A percentile compares a stretch with the other conserved stretches of the same genome.
These are phyloP conservation scores for Lepraria neglecta DNA, from an alignment of 495 filamentous ascomycete species.

Conservation along the genomic window DNA sequence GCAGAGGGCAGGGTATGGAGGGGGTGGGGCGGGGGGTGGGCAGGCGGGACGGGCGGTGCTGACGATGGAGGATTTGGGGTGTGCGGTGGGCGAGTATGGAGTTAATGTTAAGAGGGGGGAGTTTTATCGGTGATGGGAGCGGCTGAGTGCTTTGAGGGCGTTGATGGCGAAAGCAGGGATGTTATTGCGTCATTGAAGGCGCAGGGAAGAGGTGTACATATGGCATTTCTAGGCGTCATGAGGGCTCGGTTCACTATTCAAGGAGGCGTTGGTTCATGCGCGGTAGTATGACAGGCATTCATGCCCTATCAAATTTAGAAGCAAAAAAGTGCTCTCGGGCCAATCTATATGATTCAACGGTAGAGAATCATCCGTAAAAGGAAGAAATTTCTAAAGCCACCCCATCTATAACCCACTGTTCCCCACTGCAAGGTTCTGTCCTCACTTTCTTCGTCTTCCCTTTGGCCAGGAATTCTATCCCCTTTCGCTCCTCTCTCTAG, in stretches of 20 bases:
- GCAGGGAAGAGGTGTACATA: background rate
- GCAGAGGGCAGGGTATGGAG: constrained; percentile 85
- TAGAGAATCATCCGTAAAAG: background rate
- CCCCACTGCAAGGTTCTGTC: too few relatives aligned
- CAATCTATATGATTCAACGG: background rate
- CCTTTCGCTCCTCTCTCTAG: too few relatives aligned
- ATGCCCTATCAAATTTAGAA: background rate
- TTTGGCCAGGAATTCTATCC: too few relatives aligned
- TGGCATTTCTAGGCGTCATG: constrained; percentile 10
- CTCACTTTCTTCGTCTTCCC: too few relatives aligned
- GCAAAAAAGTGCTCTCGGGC: background rate
- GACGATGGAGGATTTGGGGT: constrained; percentile 98
- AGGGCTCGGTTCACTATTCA: background rate
- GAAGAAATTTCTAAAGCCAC: too few relatives aligned
- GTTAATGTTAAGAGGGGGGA: constrained; percentile 95
- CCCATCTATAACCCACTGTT: too few relatives aligned
- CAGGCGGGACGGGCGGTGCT: constrained; percentile 81
- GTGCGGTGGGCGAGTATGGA: constrained; percentile 95
- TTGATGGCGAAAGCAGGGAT: too few relatives aligned
- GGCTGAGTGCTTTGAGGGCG: background rate
- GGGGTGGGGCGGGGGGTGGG: constrained; percentile 78
- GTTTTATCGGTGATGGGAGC: constrained; percentile 73
- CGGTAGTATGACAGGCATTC: background rate
- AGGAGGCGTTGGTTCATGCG: background rate
- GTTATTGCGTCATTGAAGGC: background rate